Percentiles rank a stretch among this genome's conserved stretches.
phyloP scores from a whole-genome alignment of 2,329 filamentous ascomycete genomes.

The Davidsoniella eucalypti region DNA sequence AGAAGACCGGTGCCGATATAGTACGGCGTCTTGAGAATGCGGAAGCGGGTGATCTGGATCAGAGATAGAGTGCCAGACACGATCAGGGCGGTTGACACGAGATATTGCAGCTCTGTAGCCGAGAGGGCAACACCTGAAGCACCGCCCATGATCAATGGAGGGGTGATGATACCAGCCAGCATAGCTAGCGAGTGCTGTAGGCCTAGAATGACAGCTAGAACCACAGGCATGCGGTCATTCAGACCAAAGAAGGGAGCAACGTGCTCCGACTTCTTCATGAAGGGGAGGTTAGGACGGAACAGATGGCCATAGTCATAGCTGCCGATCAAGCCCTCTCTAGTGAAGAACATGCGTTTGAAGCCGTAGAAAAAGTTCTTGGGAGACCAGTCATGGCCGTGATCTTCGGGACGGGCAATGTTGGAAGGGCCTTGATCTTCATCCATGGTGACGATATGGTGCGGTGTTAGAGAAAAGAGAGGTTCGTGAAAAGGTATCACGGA shows the following conservation, averaged over 20 bases:
- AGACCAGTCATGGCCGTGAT: constrained; percentile 18
- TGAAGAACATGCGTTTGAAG: constrained; percentile 28
- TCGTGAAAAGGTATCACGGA: neutral
- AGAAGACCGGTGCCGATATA: constrained; percentile 65
- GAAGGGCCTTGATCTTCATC: constrained; percentile 39
- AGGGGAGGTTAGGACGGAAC: constrained; percentile 68
- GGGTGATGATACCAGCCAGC: constrained; percentile 60
- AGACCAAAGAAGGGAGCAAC: constrained; percentile 74
- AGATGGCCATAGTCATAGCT: constrained; percentile 83
- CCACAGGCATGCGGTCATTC: constrained; percentile 58
- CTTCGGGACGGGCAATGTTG: constrained; percentile 27
- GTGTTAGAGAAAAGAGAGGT: neutral
- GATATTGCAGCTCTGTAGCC: constrained; percentile 49
- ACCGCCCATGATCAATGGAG: constrained; percentile 54
- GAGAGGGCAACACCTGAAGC: constrained; percentile 46
- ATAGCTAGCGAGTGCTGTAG: constrained; percentile 69
- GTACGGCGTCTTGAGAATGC: constrained; percentile 53
- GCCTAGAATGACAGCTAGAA: constrained; percentile 57
- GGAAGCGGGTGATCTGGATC: constrained; percentile 64
- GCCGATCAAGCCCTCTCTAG: constrained; percentile 60
- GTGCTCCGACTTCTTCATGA: constrained; percentile 45
- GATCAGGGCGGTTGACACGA: constrained; percentile 64
- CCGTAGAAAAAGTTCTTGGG: constrained; percentile 14
- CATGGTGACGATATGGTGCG: constrained; percentile 22
- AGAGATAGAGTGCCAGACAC: constrained; percentile 60